phyloP scores from a whole-genome alignment of 441 rosid species.

The Gossypium davidsonii region DNA sequence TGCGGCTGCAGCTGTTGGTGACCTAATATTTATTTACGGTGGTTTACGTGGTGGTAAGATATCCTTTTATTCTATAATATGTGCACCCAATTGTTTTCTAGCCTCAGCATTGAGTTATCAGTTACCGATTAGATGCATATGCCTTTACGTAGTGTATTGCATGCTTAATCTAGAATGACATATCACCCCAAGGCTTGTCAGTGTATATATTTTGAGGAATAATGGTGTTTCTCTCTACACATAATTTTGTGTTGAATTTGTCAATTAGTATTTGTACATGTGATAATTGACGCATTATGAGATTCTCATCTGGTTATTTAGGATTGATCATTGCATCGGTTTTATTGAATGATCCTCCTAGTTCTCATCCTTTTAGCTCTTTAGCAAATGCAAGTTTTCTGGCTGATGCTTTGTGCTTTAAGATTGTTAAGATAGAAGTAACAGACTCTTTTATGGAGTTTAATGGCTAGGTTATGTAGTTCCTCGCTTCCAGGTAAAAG shows the following conservation, averaged over 20 bases:
- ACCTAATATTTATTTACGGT: conserved; percentile 89
- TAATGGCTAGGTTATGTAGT: background rate
- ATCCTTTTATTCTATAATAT: background rate
- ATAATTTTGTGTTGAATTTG: background rate
- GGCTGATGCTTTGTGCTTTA: background rate
- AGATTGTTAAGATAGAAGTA: background rate
- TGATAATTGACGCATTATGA: background rate
- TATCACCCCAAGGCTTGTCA: background rate
- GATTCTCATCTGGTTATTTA: background rate
- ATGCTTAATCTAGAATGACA: background rate
- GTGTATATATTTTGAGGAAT: background rate
- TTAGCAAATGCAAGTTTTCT: background rate
- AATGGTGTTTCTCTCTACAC: background rate
- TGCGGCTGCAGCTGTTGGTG: conserved; percentile 98
- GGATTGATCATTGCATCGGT: background rate
- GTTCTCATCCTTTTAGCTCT: background rate
- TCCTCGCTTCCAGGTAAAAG: background rate
- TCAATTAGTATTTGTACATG: background rate
- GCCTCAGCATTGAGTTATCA: background rate
- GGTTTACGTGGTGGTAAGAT: conserved; percentile 97
- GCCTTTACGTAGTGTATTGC: background rate
- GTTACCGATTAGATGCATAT: background rate
- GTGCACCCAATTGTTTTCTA: background rate
- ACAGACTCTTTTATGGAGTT: background rate
- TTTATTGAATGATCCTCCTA: background rate